Conservation (phyloP, 306 rosid species). For the Begonia peltatifolia region DNA sequence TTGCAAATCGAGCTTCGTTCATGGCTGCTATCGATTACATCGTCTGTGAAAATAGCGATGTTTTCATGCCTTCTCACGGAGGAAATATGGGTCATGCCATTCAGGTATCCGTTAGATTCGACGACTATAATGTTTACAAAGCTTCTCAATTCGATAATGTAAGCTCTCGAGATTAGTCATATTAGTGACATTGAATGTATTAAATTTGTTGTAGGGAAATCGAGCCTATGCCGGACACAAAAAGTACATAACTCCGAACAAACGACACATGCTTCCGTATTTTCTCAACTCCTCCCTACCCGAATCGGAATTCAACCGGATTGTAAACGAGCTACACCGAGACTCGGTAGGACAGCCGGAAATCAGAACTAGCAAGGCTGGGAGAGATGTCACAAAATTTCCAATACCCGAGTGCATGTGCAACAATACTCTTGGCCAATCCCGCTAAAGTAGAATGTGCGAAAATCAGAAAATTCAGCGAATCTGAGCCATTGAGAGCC, state of each 20-base stretch:
- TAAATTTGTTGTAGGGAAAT: conserved; percentile 42
- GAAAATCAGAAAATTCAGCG: background rate
- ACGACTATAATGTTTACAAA: too few species aligned
- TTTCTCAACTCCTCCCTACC: conserved; percentile 53
- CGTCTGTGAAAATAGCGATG: conserved; percentile 75
- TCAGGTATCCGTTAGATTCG: conserved; percentile 38
- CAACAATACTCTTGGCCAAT: conserved; percentile 21
- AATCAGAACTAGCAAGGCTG: conserved; percentile 36
- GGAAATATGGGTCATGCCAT: conserved; percentile 97
- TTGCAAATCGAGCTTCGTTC: conserved; percentile 59
- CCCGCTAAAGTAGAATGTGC: background rate
- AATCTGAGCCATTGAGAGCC: conserved; percentile 26
- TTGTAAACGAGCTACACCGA: conserved; percentile 54
- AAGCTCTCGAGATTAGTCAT: background rate
- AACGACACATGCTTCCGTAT: conserved; percentile 78
- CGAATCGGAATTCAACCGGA: conserved; percentile 50
- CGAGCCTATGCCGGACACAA: conserved; percentile 83
- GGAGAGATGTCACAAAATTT: conserved; percentile 84
- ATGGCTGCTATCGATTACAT: conserved; percentile 95
- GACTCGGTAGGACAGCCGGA: conserved; percentile 86
- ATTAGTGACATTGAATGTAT: background rate
- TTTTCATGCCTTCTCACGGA: conserved; percentile 98
- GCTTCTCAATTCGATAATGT: too few species aligned
- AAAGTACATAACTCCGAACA: conserved; percentile 91
- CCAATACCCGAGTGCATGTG: conserved; percentile 91